Conservation (phyloP, 2,329 filamentous ascomycete genomes). For the Botrytis tulipae region DNA sequence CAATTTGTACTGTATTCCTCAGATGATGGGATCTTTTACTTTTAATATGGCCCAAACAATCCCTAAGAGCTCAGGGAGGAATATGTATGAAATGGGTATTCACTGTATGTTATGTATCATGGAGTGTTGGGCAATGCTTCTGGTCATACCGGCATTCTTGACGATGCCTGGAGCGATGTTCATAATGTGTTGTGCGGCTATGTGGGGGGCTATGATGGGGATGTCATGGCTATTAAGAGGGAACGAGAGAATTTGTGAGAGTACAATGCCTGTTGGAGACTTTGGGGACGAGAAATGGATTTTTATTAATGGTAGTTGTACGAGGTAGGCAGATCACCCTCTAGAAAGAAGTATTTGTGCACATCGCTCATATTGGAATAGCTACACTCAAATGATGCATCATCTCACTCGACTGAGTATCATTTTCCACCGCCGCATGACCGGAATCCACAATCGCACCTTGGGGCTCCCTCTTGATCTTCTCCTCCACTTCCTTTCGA, state of each 20-base stretch:
- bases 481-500: conserved; percentile 72
- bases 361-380: conserved; percentile 12
- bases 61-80: not conserved
- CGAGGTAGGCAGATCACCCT: conserved; percentile 21
- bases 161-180: conserved; percentile 23
- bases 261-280: conserved; percentile 12
- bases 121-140: conserved; percentile 20
- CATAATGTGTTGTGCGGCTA: conserved; percentile 6
- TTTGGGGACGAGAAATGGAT: conserved; percentile 26
- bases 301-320: conserved; percentile 25
- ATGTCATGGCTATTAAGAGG: conserved; percentile 24
- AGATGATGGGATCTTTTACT: conserved; percentile 19
- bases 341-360: no score
- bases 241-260: conserved; percentile 6
- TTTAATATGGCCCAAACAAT: conserved; percentile 4
- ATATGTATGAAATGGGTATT: conserved; percentile 22
- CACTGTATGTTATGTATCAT: conserved; percentile 22
- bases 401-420: conserved; percentile 67
- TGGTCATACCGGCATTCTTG: conserved; percentile 22
- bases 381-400: conserved; percentile 61
- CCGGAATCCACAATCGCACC: conserved; percentile 74
- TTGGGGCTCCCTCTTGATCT: conserved; percentile 70
- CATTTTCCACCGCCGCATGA: conserved; percentile 67
- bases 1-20: conserved; percentile 21
- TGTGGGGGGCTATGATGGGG: conserved; percentile 5